Base-by-base conservation (phyloP, 2,329 filamentous ascomycete species). In the Periconia sp. region DNA sequence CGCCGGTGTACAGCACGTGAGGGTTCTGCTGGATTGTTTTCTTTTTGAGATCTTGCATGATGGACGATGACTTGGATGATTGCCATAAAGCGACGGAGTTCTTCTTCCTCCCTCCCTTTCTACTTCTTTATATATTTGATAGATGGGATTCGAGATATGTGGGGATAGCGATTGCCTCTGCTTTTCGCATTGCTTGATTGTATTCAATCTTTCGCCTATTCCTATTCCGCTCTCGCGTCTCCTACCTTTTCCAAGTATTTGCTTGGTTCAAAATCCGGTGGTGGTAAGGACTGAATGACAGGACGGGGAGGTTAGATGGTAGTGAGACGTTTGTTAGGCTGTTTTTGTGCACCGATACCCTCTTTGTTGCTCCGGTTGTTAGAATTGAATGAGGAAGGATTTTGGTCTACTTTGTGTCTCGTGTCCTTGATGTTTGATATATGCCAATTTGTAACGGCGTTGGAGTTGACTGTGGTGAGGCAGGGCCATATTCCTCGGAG, bases 1-100 rank as follows among this genome's bases (percentile, higher is more conserved):
- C 79, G 50, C 77, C 78, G 6, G 77, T 80, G 13, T 80, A 72
- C 60, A 72, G 67, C 62, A 72, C 68, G 35, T 71, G 58, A 68
- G 45, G 13, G 13, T 8, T n/a, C 14, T 43, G 15, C 30, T 46
- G 10, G 20, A 9, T 31, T 48, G 49, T 35, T 37, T n/a, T 37
- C 13, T 37, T 37, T 5, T 13, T n/a, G 3, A 8, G 23, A 27
- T 23, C 3, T n/a, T 44, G 42, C 18, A 44, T 23, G 14, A 15
- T 23, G 5, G 31, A 33, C 47, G 47, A 41, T 41, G 49, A 44
- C 50, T 59, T 59, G 53, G 45, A 55, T 61, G 55, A 53, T 30
- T 23, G 31, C 31, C 35, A 45, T 56, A 49, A 31, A 60, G 55
- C 54, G 56, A 63, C 33, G 33, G 33, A 37, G 33, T 37, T 37